phyloP scores from a whole-genome alignment of 2,329 filamentous ascomycete species.

The Talaromyces sp. region DNA sequence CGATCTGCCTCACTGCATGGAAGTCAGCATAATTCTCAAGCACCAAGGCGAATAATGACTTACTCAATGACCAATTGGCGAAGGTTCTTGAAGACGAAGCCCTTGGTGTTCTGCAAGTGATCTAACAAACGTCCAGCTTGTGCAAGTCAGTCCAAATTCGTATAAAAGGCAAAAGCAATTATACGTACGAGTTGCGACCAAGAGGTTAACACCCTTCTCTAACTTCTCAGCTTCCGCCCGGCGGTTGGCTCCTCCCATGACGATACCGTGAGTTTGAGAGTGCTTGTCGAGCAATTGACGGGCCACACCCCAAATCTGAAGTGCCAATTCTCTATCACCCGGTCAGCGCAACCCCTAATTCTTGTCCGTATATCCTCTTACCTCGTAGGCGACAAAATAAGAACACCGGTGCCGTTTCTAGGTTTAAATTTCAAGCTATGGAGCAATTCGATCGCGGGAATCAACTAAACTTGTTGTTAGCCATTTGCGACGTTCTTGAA shows the following conservation, averaged over 20 bases:
- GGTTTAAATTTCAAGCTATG: slow-evolving; percentile 61
- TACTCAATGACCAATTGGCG: slow-evolving; percentile 84
- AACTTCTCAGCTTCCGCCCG: slow-evolving; percentile 93
- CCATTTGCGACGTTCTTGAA: not conserved
- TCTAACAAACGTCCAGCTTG: slow-evolving; percentile 78
- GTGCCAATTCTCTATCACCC: slow-evolving; percentile 70
- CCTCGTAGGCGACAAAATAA: slow-evolving; percentile 82
- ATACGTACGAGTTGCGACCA: slow-evolving; percentile 69
- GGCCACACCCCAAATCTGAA: slow-evolving; percentile 95
- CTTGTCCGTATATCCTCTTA: not conserved
- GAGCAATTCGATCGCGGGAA: slow-evolving; percentile 77
- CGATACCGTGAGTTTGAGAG: slow-evolving; percentile 92
- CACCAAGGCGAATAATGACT: not conserved
- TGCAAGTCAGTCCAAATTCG: slow-evolving; percentile 34
- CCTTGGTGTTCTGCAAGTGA: slow-evolving; percentile 87
- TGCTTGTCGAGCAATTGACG: slow-evolving; percentile 89
- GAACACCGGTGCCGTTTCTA: slow-evolving; percentile 76
- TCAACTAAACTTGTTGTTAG: slow-evolving; percentile 45
- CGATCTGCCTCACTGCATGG: slow-evolving; percentile 72
- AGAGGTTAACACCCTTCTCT: slow-evolving; percentile 85
- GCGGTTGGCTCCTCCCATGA: slow-evolving; percentile 91
- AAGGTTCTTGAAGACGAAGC: slow-evolving; percentile 88
- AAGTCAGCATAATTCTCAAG: not conserved
- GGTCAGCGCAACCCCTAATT: not conserved
- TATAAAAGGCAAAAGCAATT: not conserved